These are phyloP conservation scores for Solanum chaucha DNA, from an alignment of 257 asterid species.

Conservation along the genomic window DNA sequence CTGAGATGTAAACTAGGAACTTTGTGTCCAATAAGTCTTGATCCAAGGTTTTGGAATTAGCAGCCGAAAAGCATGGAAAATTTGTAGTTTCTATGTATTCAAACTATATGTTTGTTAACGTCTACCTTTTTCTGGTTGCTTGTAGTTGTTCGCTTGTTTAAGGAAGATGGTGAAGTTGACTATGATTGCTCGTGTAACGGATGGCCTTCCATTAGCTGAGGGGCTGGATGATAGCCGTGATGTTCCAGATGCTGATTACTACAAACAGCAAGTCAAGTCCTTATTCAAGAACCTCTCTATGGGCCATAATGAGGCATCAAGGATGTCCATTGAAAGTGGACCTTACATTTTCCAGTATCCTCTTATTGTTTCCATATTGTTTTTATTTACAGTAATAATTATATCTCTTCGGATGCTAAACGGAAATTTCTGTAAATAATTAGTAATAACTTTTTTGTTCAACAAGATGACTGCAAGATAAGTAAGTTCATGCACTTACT, in stretches of 20 bases:
- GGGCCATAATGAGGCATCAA: constrained; percentile 79
- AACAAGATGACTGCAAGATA: neutral
- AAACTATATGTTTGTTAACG: neutral
- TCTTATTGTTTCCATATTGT: constrained; percentile 2
- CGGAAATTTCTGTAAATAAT: neutral
- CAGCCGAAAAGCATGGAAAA: neutral
- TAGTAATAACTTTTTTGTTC: neutral
- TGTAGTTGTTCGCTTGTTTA: constrained; percentile 8
- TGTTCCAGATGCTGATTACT: constrained; percentile 65
- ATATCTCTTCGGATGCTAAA: neutral
- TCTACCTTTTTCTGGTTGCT: neutral
- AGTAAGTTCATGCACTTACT: neutral
- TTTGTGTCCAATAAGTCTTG: neutral
- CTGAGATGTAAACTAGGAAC: neutral
- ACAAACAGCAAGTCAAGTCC: constrained; percentile 84
- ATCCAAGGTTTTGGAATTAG: neutral
- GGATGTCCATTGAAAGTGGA: constrained; percentile 94
- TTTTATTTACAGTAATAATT: neutral
- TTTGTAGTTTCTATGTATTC: neutral
- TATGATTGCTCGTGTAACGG: constrained; percentile 93
- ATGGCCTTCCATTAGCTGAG: constrained; percentile 89
- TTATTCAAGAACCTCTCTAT: constrained; percentile 81
- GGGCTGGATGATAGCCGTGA: constrained; percentile 95
- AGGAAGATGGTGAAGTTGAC: constrained; percentile 83
- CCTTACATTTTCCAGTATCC: constrained; percentile 94